Base-by-base conservation (phyloP, 2,329 filamentous ascomycete species). In the Graphium sp. region DNA sequence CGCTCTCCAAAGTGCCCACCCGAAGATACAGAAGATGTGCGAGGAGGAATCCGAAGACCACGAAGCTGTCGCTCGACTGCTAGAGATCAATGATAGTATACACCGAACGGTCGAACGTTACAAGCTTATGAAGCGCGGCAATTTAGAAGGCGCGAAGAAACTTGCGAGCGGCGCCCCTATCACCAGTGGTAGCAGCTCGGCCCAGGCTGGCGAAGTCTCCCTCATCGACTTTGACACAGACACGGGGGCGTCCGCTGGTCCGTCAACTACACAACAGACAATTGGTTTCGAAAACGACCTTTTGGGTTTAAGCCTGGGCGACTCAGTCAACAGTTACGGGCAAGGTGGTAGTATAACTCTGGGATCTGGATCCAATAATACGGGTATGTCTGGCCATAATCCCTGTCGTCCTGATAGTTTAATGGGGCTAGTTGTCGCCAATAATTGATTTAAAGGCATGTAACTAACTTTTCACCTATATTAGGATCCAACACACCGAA, bases 1-100 rank as follows among this genome's bases (percentile, higher is more conserved):
- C 37, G 74, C 89, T 7, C 62, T 98, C 25, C 81, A 83, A 49
- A 94, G 79, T 45, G 89, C 89, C 3, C 89, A 98, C 44, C 89
- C 89, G 7, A 98, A 98, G 58, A 95, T 98, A 38, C 87, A 95
- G 49, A 94, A 83, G 56, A 98, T 98, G 87, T 95, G 87, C 45
- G 87, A 95, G 52, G 89, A 98, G 52, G 89, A 98, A 47, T 94
- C 85, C 8, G 87, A 95, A 35, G 89, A 98, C 45, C 75, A 84
- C 35, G 89, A 94, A 56, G 89, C 89, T 5, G 89, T 98, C 5
- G 81, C 84, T 24, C 93, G 93, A 53, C 62, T 98, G 8, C 66
- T 98, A 32, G 84, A 95, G 48, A 95, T 98, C 46, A 98, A 98
- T 48, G 89, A 98, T 52, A 94, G 85, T 55, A 98, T 98, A 67